Percentiles rank a stretch among this genome's conserved stretches.
Conservation (phyloP, 257 asterid species). For the Schizonepeta tenuifolia region DNA sequence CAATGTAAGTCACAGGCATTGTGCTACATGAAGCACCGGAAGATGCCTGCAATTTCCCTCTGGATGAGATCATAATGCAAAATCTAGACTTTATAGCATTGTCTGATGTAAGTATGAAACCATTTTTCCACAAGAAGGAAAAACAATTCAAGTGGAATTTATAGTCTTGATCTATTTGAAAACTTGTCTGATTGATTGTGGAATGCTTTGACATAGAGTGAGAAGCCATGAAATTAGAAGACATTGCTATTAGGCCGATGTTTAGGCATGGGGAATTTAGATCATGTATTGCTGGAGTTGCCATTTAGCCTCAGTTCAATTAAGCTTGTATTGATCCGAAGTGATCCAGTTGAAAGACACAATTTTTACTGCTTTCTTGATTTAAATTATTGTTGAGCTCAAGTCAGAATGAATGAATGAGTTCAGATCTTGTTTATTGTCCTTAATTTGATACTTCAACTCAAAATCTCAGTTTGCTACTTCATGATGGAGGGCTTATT, state of each 20-base stretch:
- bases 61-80: constrained; percentile 6
- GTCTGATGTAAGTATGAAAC: constrained; percentile 28
- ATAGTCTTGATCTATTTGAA: constrained; percentile 9
- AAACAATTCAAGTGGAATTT: constrained; percentile 4
- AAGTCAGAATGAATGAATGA: constrained; percentile 12
- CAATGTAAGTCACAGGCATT: constrained; percentile 7
- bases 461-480: neutral
- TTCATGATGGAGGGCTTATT: neutral
- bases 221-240: constrained; percentile 9
- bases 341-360: constrained; percentile 21
- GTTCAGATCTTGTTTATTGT: neutral
- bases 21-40: constrained; percentile 19
- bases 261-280: neutral
- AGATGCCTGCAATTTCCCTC: constrained; percentile 10
- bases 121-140: neutral
- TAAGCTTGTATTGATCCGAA: constrained; percentile 2
- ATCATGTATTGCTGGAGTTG: constrained; percentile 17
- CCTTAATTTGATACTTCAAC: neutral
- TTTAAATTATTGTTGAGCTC: neutral
- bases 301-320: constrained; percentile 11
- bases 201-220: constrained; percentile 21
- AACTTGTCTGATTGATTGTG: neutral
- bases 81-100: constrained; percentile 5
- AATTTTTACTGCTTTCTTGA: neutral
- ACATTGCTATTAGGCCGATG: neutral